These are phyloP conservation scores for Beta corolliflora DNA, from an alignment of 179 eudicot species.

Conservation along the genomic window DNA sequence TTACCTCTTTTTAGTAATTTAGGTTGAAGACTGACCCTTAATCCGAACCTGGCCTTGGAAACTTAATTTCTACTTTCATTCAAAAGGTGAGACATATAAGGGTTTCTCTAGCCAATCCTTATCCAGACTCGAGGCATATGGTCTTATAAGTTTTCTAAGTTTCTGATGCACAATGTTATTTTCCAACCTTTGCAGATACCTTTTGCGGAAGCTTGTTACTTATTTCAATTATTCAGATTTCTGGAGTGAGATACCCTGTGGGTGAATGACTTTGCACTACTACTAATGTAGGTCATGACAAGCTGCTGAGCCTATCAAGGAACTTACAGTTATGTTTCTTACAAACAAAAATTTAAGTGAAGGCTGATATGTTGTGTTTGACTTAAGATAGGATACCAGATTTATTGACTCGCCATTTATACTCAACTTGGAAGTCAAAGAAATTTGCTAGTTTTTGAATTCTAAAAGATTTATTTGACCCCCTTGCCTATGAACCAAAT, in stretches of 20 bases:
- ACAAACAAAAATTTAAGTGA: background rate
- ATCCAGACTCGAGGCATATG: slow-evolving; percentile 11
- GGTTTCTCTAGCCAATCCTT: slow-evolving; percentile 19
- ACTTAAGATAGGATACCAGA: background rate
- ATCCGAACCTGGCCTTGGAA: too few species aligned
- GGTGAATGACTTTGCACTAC: slow-evolving; percentile 29
- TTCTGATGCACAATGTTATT: slow-evolving; percentile 54
- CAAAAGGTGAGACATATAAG: slow-evolving; percentile 30
- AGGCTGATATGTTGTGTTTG: background rate
- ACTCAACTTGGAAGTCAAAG: background rate
- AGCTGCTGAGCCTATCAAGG: slow-evolving; percentile 15
- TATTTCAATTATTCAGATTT: slow-evolving; percentile 45
- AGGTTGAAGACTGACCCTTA: too few species aligned
- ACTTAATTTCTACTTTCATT: too few species aligned
- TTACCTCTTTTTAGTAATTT: too few species aligned
- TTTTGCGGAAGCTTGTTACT: slow-evolving; percentile 44
- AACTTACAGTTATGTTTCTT: slow-evolving; percentile 16
- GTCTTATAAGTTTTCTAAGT: slow-evolving; percentile 16
- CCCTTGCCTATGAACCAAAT: background rate
- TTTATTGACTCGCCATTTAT: background rate
- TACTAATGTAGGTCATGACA: slow-evolving; percentile 35
- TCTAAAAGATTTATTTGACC: background rate
- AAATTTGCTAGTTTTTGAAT: background rate
- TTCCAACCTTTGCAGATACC: slow-evolving; percentile 48
- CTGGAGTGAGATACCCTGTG: slow-evolving; percentile 37